phyloP scores from a whole-genome alignment of 2,329 filamentous ascomycete genomes.

The Penicillium sp. region DNA sequence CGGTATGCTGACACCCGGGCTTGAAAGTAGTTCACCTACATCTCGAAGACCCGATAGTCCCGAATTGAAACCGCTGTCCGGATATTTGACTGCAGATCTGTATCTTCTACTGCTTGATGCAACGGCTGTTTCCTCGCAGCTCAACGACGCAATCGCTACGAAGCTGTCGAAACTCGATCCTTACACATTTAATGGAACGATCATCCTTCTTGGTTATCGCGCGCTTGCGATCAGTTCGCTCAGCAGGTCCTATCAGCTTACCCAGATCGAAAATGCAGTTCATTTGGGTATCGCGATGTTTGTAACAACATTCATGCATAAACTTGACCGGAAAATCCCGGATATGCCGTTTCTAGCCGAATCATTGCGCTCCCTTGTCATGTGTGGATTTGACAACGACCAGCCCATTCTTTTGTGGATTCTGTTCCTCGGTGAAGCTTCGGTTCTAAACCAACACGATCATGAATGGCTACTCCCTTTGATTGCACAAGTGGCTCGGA shows the following conservation, averaged over 20 bases:
- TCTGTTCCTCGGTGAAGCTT: slow-evolving; percentile 9
- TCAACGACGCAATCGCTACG: slow-evolving; percentile 7
- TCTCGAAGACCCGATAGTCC: background rate
- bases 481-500: background rate
- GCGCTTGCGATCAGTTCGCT: slow-evolving; percentile 10
- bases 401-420: slow-evolving; percentile 7
- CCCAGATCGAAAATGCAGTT: slow-evolving; percentile 7
- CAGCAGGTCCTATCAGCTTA: background rate
- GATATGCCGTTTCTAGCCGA: slow-evolving; percentile 9
- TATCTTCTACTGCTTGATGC: slow-evolving; percentile 1
- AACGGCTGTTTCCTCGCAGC: background rate
- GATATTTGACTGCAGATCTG: background rate
- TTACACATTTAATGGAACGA: slow-evolving; percentile 6
- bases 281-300: slow-evolving; percentile 14
- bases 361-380: background rate
- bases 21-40: background rate
- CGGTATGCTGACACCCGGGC: background rate
- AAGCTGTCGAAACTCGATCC: slow-evolving; percentile 2
- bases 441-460: slow-evolving; percentile 3
- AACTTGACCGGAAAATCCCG: slow-evolving; percentile 10
- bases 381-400: background rate
- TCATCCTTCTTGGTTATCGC: slow-evolving; percentile 9
- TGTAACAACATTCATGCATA: slow-evolving; percentile 13
- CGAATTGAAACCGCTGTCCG: background rate
- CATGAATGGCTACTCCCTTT: slow-evolving; percentile 9